A percentile compares a stretch with the other conserved stretches of the same genome.
Evolutionary conservation across 2,329 filamentous ascomycete genomes (phyloP).

Genomic region (Ramularia collo-cygni): DNA sequence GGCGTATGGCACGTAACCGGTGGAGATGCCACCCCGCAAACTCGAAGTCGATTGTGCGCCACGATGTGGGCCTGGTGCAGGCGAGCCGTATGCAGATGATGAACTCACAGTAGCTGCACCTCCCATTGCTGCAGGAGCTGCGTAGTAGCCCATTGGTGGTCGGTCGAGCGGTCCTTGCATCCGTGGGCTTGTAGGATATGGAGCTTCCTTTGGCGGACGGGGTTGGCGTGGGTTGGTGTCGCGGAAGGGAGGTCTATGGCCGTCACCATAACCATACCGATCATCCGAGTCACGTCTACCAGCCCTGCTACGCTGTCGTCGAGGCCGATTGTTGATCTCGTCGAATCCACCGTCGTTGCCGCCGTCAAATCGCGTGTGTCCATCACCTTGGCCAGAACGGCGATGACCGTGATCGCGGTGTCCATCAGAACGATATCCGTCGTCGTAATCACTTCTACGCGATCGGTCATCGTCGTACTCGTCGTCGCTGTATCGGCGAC

Average conservation of each 20-base stretch:
- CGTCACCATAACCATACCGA: slow-evolving; percentile 19
- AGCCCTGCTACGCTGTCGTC: slow-evolving; percentile 17
- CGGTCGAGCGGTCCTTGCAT: background rate
- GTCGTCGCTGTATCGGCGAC: slow-evolving; percentile 23
- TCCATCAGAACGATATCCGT: slow-evolving; percentile 17
- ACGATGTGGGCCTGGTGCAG: slow-evolving; percentile 5
- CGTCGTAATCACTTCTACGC: slow-evolving; percentile 14
- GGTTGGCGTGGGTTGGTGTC: slow-evolving; percentile 2
- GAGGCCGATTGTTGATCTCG: slow-evolving; percentile 18
- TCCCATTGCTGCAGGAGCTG: background rate
- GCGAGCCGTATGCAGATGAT: slow-evolving; percentile 3
- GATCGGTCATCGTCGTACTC: slow-evolving; percentile 20
- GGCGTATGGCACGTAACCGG: slow-evolving; percentile 31
- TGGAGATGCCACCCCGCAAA: slow-evolving; percentile 17
- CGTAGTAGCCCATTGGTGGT: background rate
- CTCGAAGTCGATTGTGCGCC: slow-evolving; percentile 16
- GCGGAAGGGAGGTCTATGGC: slow-evolving; percentile 8
- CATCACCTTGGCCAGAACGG: background rate
- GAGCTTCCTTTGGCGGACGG: no score
- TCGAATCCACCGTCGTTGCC: slow-evolving; percentile 19
- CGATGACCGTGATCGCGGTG: slow-evolving; percentile 9
- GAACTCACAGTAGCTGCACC: background rate
- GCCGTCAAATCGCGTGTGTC: slow-evolving; percentile 20
- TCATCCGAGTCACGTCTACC: slow-evolving; percentile 14
- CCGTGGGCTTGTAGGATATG: background rate